Evolutionary conservation across 2,329 filamentous ascomycete species (phyloP).

Genomic region (Penicillium sp.): DNA sequence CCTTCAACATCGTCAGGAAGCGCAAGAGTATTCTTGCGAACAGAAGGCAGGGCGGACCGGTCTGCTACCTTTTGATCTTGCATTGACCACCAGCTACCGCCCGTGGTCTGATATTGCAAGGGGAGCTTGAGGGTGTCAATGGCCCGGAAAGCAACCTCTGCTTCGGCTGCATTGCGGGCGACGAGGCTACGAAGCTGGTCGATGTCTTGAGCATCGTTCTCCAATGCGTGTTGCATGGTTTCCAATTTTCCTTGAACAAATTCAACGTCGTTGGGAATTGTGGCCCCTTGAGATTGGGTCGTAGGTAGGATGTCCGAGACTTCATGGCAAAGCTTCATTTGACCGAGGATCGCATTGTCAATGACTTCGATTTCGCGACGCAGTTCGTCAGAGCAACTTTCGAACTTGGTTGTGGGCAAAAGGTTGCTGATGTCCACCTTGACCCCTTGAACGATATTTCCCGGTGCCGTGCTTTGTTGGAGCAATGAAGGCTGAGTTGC

Average conservation of each 20-base stretch:
- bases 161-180: slow-evolving; percentile 63
- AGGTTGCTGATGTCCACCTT: slow-evolving; percentile 74
- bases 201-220: slow-evolving; percentile 58
- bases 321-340: slow-evolving; percentile 67
- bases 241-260: slow-evolving; percentile 58
- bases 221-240: slow-evolving; percentile 57
- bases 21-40: slow-evolving; percentile 41
- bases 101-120: slow-evolving; percentile 52
- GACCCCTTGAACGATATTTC: slow-evolving; percentile 57
- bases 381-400: slow-evolving; percentile 76
- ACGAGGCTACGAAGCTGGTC: slow-evolving; percentile 51
- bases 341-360: slow-evolving; percentile 72
- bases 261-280: slow-evolving; percentile 60
- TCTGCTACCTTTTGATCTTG: slow-evolving; percentile 36
- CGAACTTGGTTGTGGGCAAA: slow-evolving; percentile 82
- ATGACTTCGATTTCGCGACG: slow-evolving; percentile 71
- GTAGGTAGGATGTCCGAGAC: slow-evolving; percentile 65
- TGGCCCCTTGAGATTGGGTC: slow-evolving; percentile 58
- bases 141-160: slow-evolving; percentile 64
- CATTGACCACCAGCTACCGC: slow-evolving; percentile 38
- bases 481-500: slow-evolving; percentile 23
- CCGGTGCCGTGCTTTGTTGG: slow-evolving; percentile 28
- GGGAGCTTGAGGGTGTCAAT: slow-evolving; percentile 71
- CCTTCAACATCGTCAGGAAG: slow-evolving; percentile 43
- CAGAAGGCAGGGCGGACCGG: slow-evolving; percentile 34